A percentile compares a stretch with the other conserved stretches of the same genome.
Evolutionary conservation across 805 yeast species (phyloP).

Genomic region (Allodekkera sacchari): DNA sequence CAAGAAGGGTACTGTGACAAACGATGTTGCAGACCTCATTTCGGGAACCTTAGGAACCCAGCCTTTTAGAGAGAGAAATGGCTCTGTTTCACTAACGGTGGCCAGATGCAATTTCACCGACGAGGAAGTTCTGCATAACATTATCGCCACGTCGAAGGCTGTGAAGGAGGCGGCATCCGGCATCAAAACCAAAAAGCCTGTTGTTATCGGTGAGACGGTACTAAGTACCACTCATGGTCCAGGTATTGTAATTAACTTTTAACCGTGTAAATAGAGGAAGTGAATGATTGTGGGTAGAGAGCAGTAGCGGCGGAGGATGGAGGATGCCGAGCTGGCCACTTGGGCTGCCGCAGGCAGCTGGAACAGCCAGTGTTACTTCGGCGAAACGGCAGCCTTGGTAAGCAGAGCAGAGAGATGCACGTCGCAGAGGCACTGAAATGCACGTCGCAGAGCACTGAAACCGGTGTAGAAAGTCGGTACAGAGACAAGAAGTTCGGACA

Average conservation of each 20-base stretch:
- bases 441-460: too few species aligned
- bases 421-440: too few species aligned
- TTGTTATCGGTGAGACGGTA: slow-evolving; percentile 59
- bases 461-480: too few species aligned
- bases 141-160: slow-evolving; percentile 58
- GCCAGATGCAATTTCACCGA: slow-evolving; percentile 77
- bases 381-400: too few species aligned
- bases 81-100: slow-evolving; percentile 55
- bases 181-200: slow-evolving; percentile 61
- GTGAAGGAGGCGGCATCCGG: slow-evolving; percentile 43
- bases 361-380: too few species aligned
- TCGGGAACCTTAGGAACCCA: slow-evolving; percentile 52
- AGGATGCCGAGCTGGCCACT: too few species aligned
- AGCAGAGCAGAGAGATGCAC: too few species aligned
- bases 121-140: slow-evolving; percentile 62
- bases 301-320: too few species aligned
- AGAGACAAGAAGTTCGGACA: too few species aligned
- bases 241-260: slow-evolving; percentile 56
- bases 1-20: slow-evolving; percentile 78
- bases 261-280: slow-evolving; percentile 2
- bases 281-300: background rate
- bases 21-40: slow-evolving; percentile 50
- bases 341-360: too few species aligned
- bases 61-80: slow-evolving; percentile 69
- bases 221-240: slow-evolving; percentile 74